Evolutionary conservation across 305 asterid species (phyloP), one percentile per base, ranked within the genome.

Genomic region (Fraxinus albicans): DNA sequence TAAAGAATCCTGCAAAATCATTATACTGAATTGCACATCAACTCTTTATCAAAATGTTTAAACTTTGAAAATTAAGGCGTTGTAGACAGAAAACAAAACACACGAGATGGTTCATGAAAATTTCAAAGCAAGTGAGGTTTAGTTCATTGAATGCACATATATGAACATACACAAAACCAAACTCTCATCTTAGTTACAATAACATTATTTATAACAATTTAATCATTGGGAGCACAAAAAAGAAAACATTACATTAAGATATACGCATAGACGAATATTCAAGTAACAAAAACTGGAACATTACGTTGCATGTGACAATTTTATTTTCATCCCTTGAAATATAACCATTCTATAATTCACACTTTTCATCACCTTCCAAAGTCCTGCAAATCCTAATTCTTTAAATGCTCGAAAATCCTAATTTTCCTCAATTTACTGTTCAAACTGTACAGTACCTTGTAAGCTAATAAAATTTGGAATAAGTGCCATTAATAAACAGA

Each of bases 1-100:
- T 85, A 90, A 80, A 88, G 91, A 91, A 42, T 94, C 98, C 98
- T 95, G 95, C 88, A 82, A 84, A 69, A 89, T 70, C 25, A 82
- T 80, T 19, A 44, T 69, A 80, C 38, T 4, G 42, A 80, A 67
- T 31, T 23, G 80, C 60, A 78, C 44, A 73, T 80, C 34, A 81
- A 81, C 78, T 38, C 42, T 29, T 47, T 76, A 33, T 27, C 31
- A 15, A 47, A 85, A 23, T 3, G 23, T 77, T 73, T 40, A 50
- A 75, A 15, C 79, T 73, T 21, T 1, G 40, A 36, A 85, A 8
- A 77, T 9, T 55, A 82, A 72, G 13, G 38, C 33, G 73, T 13
- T 65, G 63, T 15, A 77, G 47, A 36, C 34, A 42, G 74, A 77
- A 36, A 23, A 63, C 47, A 74, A 10, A 65, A 40, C 29, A 9